These are phyloP conservation scores for Verticillium alfalfae DNA, from an alignment of 2,329 filamentous ascomycete genomes.

Conservation along the genomic window DNA sequence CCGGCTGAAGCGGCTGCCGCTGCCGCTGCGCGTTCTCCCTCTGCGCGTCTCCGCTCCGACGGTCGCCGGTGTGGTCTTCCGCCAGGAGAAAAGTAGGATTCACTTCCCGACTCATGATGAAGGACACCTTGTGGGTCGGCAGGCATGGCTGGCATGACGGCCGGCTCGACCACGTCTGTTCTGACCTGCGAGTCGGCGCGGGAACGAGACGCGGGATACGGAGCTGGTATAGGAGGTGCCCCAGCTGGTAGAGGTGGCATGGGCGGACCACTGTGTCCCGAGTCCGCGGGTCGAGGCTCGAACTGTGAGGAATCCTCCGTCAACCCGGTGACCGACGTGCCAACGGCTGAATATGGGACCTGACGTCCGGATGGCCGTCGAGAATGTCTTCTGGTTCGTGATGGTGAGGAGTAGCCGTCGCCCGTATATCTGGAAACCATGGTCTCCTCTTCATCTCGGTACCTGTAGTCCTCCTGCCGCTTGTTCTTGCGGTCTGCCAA, in stretches of 20 bases:
- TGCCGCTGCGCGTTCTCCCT: slow-evolving; percentile 38
- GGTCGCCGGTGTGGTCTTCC: slow-evolving; percentile 32
- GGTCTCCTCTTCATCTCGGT: slow-evolving; percentile 47
- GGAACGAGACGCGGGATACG: not conserved
- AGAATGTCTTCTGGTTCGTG: slow-evolving; percentile 12
- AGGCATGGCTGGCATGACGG: slow-evolving; percentile 51
- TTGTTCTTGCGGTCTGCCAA: slow-evolving; percentile 50
- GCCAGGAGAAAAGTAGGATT: slow-evolving; percentile 34
- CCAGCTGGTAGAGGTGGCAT: slow-evolving; percentile 43
- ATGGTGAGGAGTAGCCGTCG: slow-evolving; percentile 54
- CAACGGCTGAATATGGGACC: slow-evolving; percentile 14
- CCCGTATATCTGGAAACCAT: slow-evolving; percentile 62
- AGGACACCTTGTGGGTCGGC: slow-evolving; percentile 43
- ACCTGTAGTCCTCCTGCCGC: slow-evolving; percentile 41
- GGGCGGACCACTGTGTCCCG: slow-evolving; percentile 31
- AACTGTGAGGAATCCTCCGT: slow-evolving; percentile 29
- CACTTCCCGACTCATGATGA: slow-evolving; percentile 34
- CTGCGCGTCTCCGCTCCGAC: slow-evolving; percentile 40
- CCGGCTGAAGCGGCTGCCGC: slow-evolving; percentile 42
- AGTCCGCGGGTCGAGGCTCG: slow-evolving; percentile 26
- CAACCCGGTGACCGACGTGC: slow-evolving; percentile 10
- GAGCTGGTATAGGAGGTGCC: slow-evolving; percentile 3
- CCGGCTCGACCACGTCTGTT: slow-evolving; percentile 14
- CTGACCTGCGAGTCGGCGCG: not conserved
- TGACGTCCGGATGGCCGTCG: slow-evolving; percentile 19